Evolutionary conservation across 129 eudicot genomes (phyloP).

Genomic region (Cynara cardunculus): DNA sequence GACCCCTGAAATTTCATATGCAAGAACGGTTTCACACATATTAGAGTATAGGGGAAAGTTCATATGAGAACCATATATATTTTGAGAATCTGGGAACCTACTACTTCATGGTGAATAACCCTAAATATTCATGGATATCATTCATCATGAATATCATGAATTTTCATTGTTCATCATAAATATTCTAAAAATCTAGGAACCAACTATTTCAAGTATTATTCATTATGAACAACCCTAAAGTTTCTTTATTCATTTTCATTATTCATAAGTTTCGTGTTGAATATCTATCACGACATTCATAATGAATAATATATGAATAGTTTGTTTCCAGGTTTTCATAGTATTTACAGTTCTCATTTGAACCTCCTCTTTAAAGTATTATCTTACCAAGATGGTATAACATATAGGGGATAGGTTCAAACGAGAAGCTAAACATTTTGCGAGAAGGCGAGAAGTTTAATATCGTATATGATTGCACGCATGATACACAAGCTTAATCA

Average conservation of each 20-base stretch:
- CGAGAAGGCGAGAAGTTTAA: too few species aligned
- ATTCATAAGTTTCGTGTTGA: background rate
- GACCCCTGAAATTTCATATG: slow-evolving; percentile 24
- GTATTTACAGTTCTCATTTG: background rate
- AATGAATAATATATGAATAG: background rate
- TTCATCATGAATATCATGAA: background rate
- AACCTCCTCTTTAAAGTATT: background rate
- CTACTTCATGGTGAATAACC: background rate
- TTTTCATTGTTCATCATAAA: background rate
- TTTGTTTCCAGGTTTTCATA: background rate
- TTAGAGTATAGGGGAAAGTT: background rate
- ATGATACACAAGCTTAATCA: too few species aligned
- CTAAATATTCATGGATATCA: background rate
- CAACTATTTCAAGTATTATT: background rate
- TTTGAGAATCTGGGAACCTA: background rate
- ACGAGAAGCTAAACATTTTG: too few species aligned
- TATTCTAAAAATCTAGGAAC: background rate
- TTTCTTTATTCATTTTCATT: background rate
- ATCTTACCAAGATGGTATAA: background rate
- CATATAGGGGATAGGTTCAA: too few species aligned
- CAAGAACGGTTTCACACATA: background rate
- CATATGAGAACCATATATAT: background rate
- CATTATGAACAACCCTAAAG: background rate
- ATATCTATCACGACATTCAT: background rate
- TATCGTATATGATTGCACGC: too few species aligned